Evolutionary conservation across 306 rosid species (phyloP).

Genomic region (Benincasa hispida): DNA sequence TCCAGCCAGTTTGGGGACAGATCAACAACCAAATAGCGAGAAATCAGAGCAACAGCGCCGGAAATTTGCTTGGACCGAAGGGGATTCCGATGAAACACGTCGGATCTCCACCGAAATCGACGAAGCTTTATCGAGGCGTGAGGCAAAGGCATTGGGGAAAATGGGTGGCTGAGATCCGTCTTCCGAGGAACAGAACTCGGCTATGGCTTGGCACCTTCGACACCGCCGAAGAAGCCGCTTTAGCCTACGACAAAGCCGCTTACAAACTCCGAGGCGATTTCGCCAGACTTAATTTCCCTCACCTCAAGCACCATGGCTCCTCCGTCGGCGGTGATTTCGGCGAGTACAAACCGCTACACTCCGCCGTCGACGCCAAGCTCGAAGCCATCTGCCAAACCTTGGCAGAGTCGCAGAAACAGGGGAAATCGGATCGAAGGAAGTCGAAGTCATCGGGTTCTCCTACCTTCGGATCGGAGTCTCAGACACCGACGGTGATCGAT

Average conservation of each 20-base stretch:
- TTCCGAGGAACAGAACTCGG: constrained; percentile 83
- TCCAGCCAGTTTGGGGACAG: constrained; percentile 10
- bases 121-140: constrained; percentile 88
- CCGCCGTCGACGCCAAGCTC: constrained; percentile 92
- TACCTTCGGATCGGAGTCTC: neutral
- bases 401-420: constrained; percentile 59
- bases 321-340: constrained; percentile 49
- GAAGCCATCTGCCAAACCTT: constrained; percentile 75
- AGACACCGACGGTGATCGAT: neutral
- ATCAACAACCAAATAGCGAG: neutral
- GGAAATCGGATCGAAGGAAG: constrained; percentile 28
- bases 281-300: constrained; percentile 85
- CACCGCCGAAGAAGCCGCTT: constrained; percentile 94
- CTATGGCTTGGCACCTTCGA: constrained; percentile 98
- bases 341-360: constrained; percentile 77
- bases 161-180: constrained; percentile 98
- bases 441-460: neutral
- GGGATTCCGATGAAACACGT: constrained; percentile 64
- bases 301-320: constrained; percentile 56
- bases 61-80: constrained; percentile 37
- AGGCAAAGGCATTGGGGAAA: constrained; percentile 98
- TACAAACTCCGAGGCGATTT: constrained; percentile 92
- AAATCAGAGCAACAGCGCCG: neutral
- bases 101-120: constrained; percentile 48
- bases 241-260: constrained; percentile 93